These are phyloP conservation scores for Lichina pygmaea DNA, from an alignment of 495 filamentous ascomycete genomes.

Conservation along the genomic window DNA sequence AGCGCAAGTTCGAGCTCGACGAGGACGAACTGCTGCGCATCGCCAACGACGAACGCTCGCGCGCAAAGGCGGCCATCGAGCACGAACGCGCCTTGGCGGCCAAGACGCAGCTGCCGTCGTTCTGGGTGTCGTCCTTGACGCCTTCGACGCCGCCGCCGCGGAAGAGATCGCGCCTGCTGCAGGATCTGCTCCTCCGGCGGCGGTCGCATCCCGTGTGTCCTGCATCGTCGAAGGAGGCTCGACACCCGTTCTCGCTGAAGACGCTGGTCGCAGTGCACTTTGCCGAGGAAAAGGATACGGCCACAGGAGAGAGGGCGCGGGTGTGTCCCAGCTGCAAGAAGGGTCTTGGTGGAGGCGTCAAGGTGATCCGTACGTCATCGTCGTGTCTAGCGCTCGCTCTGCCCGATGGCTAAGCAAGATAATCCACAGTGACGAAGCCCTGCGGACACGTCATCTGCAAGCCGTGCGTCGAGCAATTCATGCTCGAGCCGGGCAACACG, in stretches of 20 bases:
- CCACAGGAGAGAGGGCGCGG: conserved; percentile 22
- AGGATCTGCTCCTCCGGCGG: conserved; percentile 28
- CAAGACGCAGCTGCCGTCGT: conserved; percentile 58
- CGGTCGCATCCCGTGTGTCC: conserved; percentile 64
- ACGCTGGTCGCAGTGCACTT: conserved; percentile 58
- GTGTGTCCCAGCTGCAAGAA: conserved; percentile 82
- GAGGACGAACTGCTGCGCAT: conserved; percentile 52
- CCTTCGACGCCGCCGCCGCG: conserved; percentile 23
- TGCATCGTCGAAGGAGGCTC: conserved; percentile 35
- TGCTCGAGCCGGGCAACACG: conserved; percentile 22
- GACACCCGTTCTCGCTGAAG: conserved; percentile 63
- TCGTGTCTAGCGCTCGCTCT: background rate
- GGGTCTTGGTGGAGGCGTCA: conserved; percentile 52
- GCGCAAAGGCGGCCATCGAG: conserved; percentile 37
- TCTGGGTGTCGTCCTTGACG: conserved; percentile 79
- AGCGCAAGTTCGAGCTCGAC: conserved; percentile 64
- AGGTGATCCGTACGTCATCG: conserved; percentile 34
- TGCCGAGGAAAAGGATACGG: conserved; percentile 37
- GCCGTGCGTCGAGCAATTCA: conserved; percentile 69
- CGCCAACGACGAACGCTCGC: conserved; percentile 37
- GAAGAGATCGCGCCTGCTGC: conserved; percentile 14
- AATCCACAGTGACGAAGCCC: conserved; percentile 41
- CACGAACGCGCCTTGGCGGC: conserved; percentile 40
- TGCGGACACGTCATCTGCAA: conserved; percentile 88
- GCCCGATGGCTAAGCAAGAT: background rate